phyloP scores from a whole-genome alignment of 2,329 filamentous ascomycete genomes.

The Penicillium sp. region DNA sequence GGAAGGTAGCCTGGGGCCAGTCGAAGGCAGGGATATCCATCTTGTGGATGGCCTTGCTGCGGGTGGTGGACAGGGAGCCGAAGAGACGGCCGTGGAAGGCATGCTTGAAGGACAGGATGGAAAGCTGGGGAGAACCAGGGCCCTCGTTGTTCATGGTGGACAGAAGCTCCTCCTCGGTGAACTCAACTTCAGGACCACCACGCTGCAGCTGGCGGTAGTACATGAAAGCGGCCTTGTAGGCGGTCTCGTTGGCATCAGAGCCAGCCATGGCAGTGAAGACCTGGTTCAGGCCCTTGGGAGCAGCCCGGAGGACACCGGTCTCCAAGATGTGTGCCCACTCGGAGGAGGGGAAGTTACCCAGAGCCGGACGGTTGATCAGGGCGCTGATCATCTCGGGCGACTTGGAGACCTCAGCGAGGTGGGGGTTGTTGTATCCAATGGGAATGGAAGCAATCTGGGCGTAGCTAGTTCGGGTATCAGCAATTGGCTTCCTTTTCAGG shows the following conservation, averaged over 20 bases:
- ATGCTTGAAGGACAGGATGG: conserved; percentile 84
- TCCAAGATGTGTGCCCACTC: conserved; percentile 81
- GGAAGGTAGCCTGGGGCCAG: conserved; percentile 91
- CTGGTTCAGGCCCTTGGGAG: conserved; percentile 80
- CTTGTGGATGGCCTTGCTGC: conserved; percentile 93
- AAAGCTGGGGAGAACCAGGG: conserved; percentile 76
- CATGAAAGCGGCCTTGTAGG: conserved; percentile 96
- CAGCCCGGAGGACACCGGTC: conserved; percentile 76
- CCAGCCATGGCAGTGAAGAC: conserved; percentile 89
- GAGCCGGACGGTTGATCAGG: conserved; percentile 83
- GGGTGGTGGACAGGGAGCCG: conserved; percentile 81
- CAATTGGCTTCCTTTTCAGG: neutral
- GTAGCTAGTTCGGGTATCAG: conserved; percentile 54
- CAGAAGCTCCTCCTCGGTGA: conserved; percentile 72
- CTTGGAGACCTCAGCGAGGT: conserved; percentile 67
- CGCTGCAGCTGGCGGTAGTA: conserved; percentile 80
- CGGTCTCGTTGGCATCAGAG: conserved; percentile 90
- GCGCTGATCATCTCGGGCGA: conserved; percentile 77
- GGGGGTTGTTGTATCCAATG: conserved; percentile 87
- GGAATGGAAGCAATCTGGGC: conserved; percentile 93
- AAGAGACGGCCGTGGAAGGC: conserved; percentile 91
- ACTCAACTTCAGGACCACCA: conserved; percentile 74
- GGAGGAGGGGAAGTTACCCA: conserved; percentile 86
- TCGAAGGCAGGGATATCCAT: conserved; percentile 92
- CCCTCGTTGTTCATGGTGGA: conserved; percentile 78